Evolutionary conservation across 768 basidiomycete genomes (phyloP).

Genomic region (Tulasnella sp.): DNA sequence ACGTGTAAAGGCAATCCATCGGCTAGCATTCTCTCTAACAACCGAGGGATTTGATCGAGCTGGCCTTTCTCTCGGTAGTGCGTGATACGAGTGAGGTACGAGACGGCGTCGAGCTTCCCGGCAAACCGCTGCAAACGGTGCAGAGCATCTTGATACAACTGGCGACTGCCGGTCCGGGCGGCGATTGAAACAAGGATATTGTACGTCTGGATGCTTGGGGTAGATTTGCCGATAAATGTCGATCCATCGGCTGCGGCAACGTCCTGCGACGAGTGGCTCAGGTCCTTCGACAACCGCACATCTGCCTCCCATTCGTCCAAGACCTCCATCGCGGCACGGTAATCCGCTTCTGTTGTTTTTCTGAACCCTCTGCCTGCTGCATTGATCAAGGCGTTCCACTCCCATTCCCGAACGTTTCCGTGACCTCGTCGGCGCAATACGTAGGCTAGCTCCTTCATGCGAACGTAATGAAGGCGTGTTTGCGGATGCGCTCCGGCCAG

Average conservation of each 20-base stretch:
- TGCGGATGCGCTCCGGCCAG: constrained; percentile 41
- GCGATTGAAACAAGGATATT: constrained; percentile 28
- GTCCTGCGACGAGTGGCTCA: not conserved
- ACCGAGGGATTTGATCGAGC: constrained; percentile 43
- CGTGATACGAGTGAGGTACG: constrained; percentile 47
- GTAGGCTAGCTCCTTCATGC: constrained; percentile 55
- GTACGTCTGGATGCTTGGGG: constrained; percentile 59
- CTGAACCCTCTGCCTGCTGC: constrained; percentile 55
- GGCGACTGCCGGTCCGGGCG: not conserved
- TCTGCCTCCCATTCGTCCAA: constrained; percentile 43
- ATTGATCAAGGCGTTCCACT: constrained; percentile 69
- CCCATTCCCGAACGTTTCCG: constrained; percentile 44
- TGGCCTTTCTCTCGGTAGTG: constrained; percentile 41
- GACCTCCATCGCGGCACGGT: constrained; percentile 46
- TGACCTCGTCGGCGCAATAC: constrained; percentile 41
- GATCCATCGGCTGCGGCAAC: not conserved
- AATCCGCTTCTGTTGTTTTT: constrained; percentile 44
- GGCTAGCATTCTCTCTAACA: constrained; percentile 40
- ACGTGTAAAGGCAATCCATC: constrained; percentile 43
- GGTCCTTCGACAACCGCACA: constrained; percentile 16
- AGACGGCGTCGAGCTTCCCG: constrained; percentile 42
- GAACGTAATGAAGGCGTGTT: constrained; percentile 48
- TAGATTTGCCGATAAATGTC: constrained; percentile 13
- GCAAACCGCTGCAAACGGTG: constrained; percentile 32
- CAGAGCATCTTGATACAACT: not conserved